Evolutionary conservation across 441 rosid species (phyloP), one percentile per base, ranked within the genome.

Genomic region (Pelargonium citronellum): DNA sequence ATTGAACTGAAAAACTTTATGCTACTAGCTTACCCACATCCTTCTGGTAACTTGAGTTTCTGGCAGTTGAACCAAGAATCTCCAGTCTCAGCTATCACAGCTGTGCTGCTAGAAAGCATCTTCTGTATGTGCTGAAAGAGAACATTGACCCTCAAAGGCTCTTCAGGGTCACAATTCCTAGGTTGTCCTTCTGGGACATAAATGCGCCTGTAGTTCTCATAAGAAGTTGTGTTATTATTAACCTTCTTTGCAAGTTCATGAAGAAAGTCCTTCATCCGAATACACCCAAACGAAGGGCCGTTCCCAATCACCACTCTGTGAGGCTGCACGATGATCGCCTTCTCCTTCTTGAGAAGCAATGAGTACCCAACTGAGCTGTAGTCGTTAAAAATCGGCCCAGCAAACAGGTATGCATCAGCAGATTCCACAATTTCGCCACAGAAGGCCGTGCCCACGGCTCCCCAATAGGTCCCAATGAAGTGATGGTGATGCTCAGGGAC

Each of bases 31-130:
- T 72, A 90, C 94, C 98, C 96, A 60, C 98, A 92, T 81, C 90
- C 98, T 71, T 64, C 63, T 0, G 98, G 97, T 68, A 92, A 78
- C 84, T 80, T 89, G 39, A 92, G 94, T 77, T 92, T 92, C 87
- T 87, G 98, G 75, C 98, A 91, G 65, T 91, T 92, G 64, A 92
- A 92, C 97, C 97, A 92, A 22, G 97, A 92, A 83, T 92, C 98
- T 24, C 97, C 98, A 0, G 98, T 91, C 76, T 92, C 98, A 60
- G 97, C 96, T 73, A 92, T 85, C 78, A 92, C 91, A 11, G 92
- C 94, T 8, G 90, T 86, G 63, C 85, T 86, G 73, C 83, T 1
- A n/a, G 98, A 89, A 69, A 91, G 79, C 90, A 89, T 78, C 47
- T 86, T 88, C 72, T 92, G 95, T 67, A 92, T 84, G 72, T 87